These are phyloP conservation scores for Selaginella moellendorffii DNA, from an alignment of 75 land plant genomes.

Conservation along the genomic window DNA sequence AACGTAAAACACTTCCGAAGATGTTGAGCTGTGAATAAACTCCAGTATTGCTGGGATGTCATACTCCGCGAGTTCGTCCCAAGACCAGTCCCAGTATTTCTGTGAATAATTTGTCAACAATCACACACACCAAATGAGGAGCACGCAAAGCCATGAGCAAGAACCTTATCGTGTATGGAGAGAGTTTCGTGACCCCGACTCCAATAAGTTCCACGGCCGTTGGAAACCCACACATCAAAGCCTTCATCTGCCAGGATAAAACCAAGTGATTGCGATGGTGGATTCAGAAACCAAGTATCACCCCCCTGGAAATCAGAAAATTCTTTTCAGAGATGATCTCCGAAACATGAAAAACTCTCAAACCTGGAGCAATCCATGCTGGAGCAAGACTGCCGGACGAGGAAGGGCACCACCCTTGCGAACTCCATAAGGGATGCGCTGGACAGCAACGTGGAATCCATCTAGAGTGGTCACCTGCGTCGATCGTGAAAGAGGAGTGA, in stretches of 20 bases:
- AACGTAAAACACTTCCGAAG: constrained; percentile 49
- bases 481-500: not conserved
- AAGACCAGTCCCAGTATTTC: constrained; percentile 96
- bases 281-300: constrained; percentile 5
- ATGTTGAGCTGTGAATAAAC: constrained; percentile 38
- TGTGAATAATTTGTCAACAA: too few species aligned
- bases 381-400: constrained; percentile 64
- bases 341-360: too few species aligned
- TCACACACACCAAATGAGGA: too few species aligned
- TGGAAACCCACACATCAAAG: constrained; percentile 38
- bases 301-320: not conserved
- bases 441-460: constrained; percentile 60
- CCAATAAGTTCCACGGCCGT: constrained; percentile 86
- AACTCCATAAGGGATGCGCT: constrained; percentile 45
- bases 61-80: constrained; percentile 72
- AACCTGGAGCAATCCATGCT: constrained; percentile 88
- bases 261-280: not conserved
- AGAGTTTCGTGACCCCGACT: constrained; percentile 60
- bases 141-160: too few species aligned
- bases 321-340: too few species aligned
- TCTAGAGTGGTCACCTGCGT: constrained; percentile 52
- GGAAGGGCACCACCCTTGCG: not conserved
- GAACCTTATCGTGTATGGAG: constrained; percentile 41
- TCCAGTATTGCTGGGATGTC: constrained; percentile 66
- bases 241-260: constrained; percentile 7